These are phyloP conservation scores for Arabidopsis arenosa DNA, from an alignment of 345 rosid species.

Conservation along the genomic window DNA sequence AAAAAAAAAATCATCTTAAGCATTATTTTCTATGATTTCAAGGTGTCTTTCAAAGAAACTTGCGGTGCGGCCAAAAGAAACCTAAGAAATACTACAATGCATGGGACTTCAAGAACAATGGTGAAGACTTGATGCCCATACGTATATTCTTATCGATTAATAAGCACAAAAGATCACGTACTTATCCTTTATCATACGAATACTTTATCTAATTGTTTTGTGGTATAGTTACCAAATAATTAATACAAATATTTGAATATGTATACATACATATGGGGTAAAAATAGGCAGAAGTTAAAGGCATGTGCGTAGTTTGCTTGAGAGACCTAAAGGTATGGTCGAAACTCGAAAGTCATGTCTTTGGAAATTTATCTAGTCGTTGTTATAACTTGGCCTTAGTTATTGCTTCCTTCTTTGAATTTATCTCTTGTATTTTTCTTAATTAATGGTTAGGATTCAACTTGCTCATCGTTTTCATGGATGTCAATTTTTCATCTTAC, in stretches of 20 bases:
- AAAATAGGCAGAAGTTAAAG: constrained; percentile 9
- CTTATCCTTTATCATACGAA: not conserved
- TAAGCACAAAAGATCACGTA: constrained; percentile 9
- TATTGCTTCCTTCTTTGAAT: constrained; percentile 34
- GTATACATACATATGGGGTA: not conserved
- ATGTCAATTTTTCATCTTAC: constrained; percentile 5
- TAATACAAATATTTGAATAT: not conserved
- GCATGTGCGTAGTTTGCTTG: constrained; percentile 35
- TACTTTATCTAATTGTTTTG: not conserved
- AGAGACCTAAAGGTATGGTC: constrained; percentile 41
- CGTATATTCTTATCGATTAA: constrained; percentile 3
- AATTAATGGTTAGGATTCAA: constrained; percentile 28
- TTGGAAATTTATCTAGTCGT: constrained; percentile 35
- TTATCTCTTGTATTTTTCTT: constrained; percentile 29
- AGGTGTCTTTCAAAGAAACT: no score
- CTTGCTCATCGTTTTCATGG: constrained; percentile 35
- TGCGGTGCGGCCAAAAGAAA: no score
- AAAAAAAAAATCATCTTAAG: no score
- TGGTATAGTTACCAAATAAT: not conserved
- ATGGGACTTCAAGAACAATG: constrained; percentile 8
- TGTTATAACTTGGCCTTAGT: constrained; percentile 21
- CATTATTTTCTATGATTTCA: no score
- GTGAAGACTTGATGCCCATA: constrained; percentile 13
- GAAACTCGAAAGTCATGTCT: constrained; percentile 31
- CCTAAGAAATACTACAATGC: not conserved